Evolutionary conservation across 805 yeast species (phyloP).

Genomic region (Kazachstania taianensis): DNA sequence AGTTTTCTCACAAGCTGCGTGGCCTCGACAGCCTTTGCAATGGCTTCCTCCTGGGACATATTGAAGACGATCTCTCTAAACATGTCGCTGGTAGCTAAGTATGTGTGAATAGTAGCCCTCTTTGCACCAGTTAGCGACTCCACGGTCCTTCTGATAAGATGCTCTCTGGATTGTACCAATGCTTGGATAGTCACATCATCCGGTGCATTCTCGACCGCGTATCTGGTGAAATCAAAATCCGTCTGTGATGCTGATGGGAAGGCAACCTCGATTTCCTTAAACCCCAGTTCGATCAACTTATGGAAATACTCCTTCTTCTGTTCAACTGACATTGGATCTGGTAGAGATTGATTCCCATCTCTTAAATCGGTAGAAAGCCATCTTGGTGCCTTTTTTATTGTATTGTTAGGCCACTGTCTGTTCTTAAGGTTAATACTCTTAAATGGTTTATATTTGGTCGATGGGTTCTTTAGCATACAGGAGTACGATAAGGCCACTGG

Average conservation of each 20-base stretch:
- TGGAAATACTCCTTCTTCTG: conserved; percentile 64
- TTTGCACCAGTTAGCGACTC: conserved; percentile 68
- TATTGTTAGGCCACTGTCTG: conserved; percentile 61
- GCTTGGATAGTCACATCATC: conserved; percentile 71
- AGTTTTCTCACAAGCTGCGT: conserved; percentile 52
- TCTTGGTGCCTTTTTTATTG: conserved; percentile 55
- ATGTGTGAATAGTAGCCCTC: conserved; percentile 64
- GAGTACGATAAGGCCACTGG: conserved; percentile 27
- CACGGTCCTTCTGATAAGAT: conserved; percentile 58
- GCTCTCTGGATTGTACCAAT: conserved; percentile 67
- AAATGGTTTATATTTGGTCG: conserved; percentile 51
- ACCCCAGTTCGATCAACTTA: conserved; percentile 61
- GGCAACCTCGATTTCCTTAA: conserved; percentile 75
- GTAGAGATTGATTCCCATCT: conserved; percentile 78
- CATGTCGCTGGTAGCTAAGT: conserved; percentile 65
- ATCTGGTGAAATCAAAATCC: conserved; percentile 72
- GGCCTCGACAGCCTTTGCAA: conserved; percentile 51
- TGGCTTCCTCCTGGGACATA: conserved; percentile 44
- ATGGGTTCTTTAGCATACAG: conserved; percentile 60
- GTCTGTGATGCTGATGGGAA: conserved; percentile 74
- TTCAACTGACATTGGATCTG: conserved; percentile 78
- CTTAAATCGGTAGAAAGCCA: conserved; percentile 79
- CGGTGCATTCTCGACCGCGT: conserved; percentile 65
- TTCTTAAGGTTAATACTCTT: conserved; percentile 43
- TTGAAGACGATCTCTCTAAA: conserved; percentile 66